phyloP scores from a whole-genome alignment of 1,139 yeast species.

The Hemisphaericaspora subhashii region DNA sequence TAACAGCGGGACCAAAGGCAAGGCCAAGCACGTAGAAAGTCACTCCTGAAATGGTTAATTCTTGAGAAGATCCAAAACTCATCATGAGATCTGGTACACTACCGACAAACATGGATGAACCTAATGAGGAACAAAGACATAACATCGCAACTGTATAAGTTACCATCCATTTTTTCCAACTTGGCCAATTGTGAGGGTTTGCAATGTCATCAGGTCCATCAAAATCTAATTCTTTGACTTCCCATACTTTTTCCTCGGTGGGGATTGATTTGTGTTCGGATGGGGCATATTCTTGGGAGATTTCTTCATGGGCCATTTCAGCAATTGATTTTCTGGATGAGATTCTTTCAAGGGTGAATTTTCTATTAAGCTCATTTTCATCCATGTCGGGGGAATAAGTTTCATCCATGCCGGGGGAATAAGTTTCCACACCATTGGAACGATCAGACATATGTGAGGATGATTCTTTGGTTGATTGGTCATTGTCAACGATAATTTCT shows the following conservation, averaged over 20 bases:
- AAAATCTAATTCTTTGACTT: conserved; percentile 54
- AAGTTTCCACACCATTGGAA: not conserved
- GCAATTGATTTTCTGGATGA: conserved; percentile 21
- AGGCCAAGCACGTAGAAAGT: conserved; percentile 71
- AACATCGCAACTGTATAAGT: conserved; percentile 62
- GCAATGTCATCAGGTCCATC: conserved; percentile 59
- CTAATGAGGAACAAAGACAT: conserved; percentile 69
- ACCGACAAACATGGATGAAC: conserved; percentile 66
- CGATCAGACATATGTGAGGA: conserved; percentile 1
- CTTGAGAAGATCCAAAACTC: conserved; percentile 52
- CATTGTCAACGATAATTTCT: too few species aligned
- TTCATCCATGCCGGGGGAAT: not conserved
- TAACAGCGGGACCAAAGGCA: conserved; percentile 68
- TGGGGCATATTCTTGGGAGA: conserved; percentile 5
- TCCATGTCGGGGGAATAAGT: conserved; percentile 7
- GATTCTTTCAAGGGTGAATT: conserved; percentile 21
- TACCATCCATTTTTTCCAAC: conserved; percentile 59
- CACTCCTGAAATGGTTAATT: conserved; percentile 63
- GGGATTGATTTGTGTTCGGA: not conserved
- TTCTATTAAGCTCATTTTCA: conserved; percentile 20
- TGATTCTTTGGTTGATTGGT: too few species aligned
- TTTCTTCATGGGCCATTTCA: conserved; percentile 14
- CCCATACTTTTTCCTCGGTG: conserved; percentile 16
- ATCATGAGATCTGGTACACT: conserved; percentile 55
- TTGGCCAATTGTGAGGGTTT: conserved; percentile 68